Percentiles rank a stretch among this genome's conserved stretches.
These are phyloP conservation scores for Aureobasidium namibiae DNA, from an alignment of 2,329 filamentous ascomycete genomes.

Conservation along the genomic window DNA sequence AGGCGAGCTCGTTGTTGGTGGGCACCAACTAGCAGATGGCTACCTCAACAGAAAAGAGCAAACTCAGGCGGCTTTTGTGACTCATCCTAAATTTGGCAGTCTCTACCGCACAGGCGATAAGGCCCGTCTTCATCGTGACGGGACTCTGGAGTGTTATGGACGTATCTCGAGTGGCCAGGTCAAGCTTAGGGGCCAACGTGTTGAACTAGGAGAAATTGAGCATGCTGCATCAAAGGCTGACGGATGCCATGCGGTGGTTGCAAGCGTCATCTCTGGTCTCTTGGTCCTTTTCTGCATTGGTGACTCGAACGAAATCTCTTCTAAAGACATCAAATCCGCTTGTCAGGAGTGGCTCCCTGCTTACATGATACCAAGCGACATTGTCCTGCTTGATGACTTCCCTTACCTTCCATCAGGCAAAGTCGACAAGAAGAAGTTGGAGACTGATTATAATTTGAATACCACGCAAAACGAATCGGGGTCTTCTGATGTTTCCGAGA, in stretches of 20 bases:
- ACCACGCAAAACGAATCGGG: slow-evolving; percentile 26
- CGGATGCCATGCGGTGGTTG: slow-evolving; percentile 57
- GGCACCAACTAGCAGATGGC: slow-evolving; percentile 66
- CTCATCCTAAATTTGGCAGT: slow-evolving; percentile 54
- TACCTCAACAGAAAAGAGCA: slow-evolving; percentile 78
- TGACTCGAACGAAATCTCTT: slow-evolving; percentile 33
- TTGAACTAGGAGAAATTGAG: slow-evolving; percentile 65
- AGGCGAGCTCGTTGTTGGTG: slow-evolving; percentile 76
- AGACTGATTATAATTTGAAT: slow-evolving; percentile 46
- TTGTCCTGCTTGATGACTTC: slow-evolving; percentile 56
- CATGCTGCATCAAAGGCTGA: slow-evolving; percentile 52
- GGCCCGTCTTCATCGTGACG: slow-evolving; percentile 58
- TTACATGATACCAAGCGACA: slow-evolving; percentile 75
- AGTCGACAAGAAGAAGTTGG: slow-evolving; percentile 44
- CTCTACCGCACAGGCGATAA: slow-evolving; percentile 84
- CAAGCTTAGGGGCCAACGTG: slow-evolving; percentile 75
- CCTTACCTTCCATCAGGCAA: slow-evolving; percentile 79
- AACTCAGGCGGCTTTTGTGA: slow-evolving; percentile 62
- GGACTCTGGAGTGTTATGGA: slow-evolving; percentile 73
- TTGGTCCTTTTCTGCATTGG: slow-evolving; percentile 69
- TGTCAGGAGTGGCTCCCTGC: slow-evolving; percentile 70
- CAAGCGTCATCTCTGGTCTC: slow-evolving; percentile 56
- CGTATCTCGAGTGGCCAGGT: slow-evolving; percentile 74
- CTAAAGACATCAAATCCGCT: slow-evolving; percentile 42
- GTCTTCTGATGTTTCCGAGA: neutral